phyloP scores from a whole-genome alignment of 805 yeast species.

The Ogataea degrootiae region DNA sequence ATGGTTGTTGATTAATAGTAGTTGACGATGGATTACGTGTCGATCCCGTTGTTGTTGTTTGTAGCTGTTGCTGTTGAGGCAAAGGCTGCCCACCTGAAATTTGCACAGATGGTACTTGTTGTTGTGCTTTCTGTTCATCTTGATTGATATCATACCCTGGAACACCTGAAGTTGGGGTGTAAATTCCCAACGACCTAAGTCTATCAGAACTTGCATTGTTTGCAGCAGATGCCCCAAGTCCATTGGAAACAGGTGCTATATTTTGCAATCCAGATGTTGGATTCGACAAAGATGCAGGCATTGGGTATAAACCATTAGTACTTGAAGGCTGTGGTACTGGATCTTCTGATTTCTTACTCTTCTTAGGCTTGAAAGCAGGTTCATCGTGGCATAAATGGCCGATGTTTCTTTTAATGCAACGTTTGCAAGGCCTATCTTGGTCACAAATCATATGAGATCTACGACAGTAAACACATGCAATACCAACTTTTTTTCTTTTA shows the following conservation, averaged over 20 bases:
- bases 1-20: slow-evolving; percentile 57
- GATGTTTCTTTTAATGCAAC: slow-evolving; percentile 83
- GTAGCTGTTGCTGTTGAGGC: not conserved
- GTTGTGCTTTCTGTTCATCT: not conserved
- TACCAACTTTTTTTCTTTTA: slow-evolving; percentile 46
- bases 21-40: slow-evolving; percentile 11
- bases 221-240: too few relatives aligned
- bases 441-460: slow-evolving; percentile 95
- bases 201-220: slow-evolving; percentile 6
- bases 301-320: slow-evolving; percentile 2
- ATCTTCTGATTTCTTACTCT: slow-evolving; percentile 20
- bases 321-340: not conserved
- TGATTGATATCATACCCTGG: not conserved
- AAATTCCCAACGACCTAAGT: slow-evolving; percentile 11
- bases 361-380: slow-evolving; percentile 37
- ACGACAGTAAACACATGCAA: slow-evolving; percentile 88
- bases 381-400: slow-evolving; percentile 85
- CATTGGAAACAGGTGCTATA: not conserved
- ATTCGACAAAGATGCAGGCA: not conserved
- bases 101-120: not conserved
- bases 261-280: slow-evolving; percentile 4
- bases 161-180: slow-evolving; percentile 7
- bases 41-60: not conserved
- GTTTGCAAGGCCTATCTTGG: slow-evolving; percentile 64
- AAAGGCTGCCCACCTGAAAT: not conserved